Conservation (phyloP, 164 flowering plant genomes). For the Berberis vulgaris region DNA sequence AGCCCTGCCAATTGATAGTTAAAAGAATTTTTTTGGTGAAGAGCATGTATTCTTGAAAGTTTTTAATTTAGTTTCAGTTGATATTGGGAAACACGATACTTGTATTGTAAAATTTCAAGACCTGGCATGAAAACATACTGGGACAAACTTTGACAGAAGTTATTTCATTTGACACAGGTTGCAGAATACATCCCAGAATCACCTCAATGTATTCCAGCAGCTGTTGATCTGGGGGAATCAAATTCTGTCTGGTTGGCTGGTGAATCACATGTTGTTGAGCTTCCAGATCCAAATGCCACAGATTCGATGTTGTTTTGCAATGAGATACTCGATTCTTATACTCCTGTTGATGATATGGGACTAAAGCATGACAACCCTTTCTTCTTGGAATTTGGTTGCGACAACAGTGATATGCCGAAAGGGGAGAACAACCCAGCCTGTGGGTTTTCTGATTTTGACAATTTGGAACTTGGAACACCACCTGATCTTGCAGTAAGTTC, state of each 20-base stretch:
- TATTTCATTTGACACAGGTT: constrained; percentile 25
- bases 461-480: constrained; percentile 45
- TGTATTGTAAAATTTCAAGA: no score
- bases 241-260: constrained; percentile 42
- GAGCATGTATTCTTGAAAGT: no score
- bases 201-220: constrained; percentile 5
- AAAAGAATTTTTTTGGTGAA: no score
- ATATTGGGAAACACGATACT: no score
- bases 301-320: constrained; percentile 40
- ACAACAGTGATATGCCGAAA: constrained; percentile 6
- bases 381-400: constrained; percentile 5
- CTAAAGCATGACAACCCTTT: constrained; percentile 9
- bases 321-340: constrained; percentile 29
- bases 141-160: background rate
- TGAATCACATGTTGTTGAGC: constrained; percentile 50
- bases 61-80: no score
- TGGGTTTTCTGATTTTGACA: constrained; percentile 48
- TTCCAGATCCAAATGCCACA: constrained; percentile 13
- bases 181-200: constrained; percentile 15
- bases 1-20: no score
- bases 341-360: constrained; percentile 15
- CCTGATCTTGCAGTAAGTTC: constrained; percentile 53
- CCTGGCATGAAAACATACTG: background rate
- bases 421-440: constrained; percentile 15
- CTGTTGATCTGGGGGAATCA: constrained; percentile 15